Percentiles rank a stretch among this genome's conserved stretches.
These are phyloP conservation scores for Lindgomyces ingoldianus DNA, from an alignment of 495 filamentous ascomycete species.

Conservation along the genomic window DNA sequence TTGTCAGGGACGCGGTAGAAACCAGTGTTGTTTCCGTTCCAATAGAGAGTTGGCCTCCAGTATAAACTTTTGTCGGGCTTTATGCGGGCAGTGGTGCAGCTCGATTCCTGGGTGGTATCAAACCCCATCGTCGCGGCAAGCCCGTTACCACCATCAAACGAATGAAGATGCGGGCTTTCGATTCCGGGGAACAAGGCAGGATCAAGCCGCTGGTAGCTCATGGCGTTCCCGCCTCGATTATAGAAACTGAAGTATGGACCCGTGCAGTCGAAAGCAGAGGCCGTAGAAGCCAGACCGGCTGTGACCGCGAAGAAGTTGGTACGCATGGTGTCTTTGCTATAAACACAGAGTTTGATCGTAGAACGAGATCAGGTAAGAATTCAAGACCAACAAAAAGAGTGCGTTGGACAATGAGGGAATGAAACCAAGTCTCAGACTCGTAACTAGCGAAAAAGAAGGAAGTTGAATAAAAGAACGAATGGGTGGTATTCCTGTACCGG, in stretches of 20 bases:
- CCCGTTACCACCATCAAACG: conserved; percentile 35
- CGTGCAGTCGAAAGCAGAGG: conserved; percentile 30
- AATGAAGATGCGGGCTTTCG: conserved; percentile 35
- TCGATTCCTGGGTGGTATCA: conserved; percentile 21
- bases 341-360: background rate
- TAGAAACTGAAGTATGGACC: conserved; percentile 38
- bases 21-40: conserved; percentile 36
- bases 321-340: conserved; percentile 21
- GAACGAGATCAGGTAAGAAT: background rate
- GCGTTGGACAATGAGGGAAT: conserved; percentile 12
- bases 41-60: conserved; percentile 36
- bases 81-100: conserved; percentile 34
- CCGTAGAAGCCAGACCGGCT: conserved; percentile 28
- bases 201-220: conserved; percentile 35
- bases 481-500: conserved; percentile 35
- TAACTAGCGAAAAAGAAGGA: background rate
- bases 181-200: conserved; percentile 29
- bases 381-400: conserved; percentile 13
- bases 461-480: conserved; percentile 13
- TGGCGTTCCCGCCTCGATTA: conserved; percentile 26
- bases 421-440: conserved; percentile 34
- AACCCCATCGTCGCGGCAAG: conserved; percentile 23
- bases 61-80: conserved; percentile 35
- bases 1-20: conserved; percentile 34
- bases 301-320: conserved; percentile 16